Percentiles rank a stretch among this genome's conserved stretches.
Evolutionary conservation across 2,329 filamentous ascomycete species (phyloP).

Genomic region (Cephalotrichum gorgonifer): DNA sequence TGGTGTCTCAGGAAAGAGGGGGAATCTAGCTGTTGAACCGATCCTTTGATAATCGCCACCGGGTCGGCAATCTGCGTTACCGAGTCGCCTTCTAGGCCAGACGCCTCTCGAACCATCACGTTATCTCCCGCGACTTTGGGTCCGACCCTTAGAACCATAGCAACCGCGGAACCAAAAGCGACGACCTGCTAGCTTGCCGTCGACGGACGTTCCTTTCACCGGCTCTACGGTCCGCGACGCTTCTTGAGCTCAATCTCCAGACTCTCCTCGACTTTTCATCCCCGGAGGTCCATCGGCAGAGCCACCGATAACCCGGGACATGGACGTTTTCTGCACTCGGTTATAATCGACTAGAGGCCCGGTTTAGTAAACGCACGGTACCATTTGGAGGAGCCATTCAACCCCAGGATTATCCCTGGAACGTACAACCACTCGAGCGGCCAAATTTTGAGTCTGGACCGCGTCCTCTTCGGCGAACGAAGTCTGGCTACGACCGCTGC

Average conservation of each 20-base stretch:
- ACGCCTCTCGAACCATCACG: not conserved
- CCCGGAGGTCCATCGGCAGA: not conserved
- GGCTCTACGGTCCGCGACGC: not conserved
- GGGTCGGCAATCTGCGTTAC: not conserved
- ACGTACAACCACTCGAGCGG: not conserved
- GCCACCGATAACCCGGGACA: not conserved
- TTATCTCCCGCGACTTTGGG: not conserved
- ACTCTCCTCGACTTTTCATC: not conserved
- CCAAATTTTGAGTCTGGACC: not conserved
- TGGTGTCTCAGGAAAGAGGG: not conserved
- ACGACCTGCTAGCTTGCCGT: not conserved
- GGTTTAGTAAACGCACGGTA: not conserved
- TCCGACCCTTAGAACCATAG: not conserved
- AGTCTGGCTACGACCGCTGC: not conserved
- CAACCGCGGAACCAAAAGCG: not conserved
- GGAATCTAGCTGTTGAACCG: not conserved
- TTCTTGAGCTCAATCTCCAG: not conserved
- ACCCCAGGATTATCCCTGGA: not conserved
- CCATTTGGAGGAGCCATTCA: not conserved
- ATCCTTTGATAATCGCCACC: not conserved
- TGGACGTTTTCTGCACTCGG: not conserved
- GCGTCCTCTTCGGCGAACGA: not conserved
- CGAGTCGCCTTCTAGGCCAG: not conserved
- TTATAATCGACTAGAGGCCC: not conserved
- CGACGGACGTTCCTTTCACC: not conserved